Percentiles rank a stretch among this genome's conserved stretches.
phyloP scores from a whole-genome alignment of 2,329 filamentous ascomycete genomes.

The Ilyonectria robusta region DNA sequence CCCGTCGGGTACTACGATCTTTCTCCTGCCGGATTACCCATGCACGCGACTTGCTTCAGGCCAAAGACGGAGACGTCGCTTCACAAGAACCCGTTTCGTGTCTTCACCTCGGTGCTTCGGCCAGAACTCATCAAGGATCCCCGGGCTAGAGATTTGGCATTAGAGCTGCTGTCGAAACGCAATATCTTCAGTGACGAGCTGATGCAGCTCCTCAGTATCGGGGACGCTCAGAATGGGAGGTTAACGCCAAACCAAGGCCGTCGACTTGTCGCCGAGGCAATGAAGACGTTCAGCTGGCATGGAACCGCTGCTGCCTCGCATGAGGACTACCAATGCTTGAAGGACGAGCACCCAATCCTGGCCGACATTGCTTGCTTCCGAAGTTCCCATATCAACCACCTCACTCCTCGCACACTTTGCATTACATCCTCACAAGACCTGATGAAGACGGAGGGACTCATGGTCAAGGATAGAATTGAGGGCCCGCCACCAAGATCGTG shows the following conservation, averaged over 20 bases:
- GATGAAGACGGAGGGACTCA: constrained; percentile 59
- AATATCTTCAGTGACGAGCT: constrained; percentile 59
- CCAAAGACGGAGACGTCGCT: constrained; percentile 55
- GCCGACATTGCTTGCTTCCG: constrained; percentile 61
- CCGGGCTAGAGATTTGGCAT: constrained; percentile 49
- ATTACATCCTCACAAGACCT: constrained; percentile 52
- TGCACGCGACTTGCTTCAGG: constrained; percentile 66
- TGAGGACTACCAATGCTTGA: constrained; percentile 34
- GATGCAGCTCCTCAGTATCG: constrained; percentile 52
- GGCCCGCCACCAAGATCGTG: constrained; percentile 61
- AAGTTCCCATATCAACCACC: constrained; percentile 44
- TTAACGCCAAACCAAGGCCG: constrained; percentile 51
- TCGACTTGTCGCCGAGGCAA: constrained; percentile 52
- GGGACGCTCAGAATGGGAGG: constrained; percentile 48
- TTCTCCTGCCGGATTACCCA: constrained; percentile 59
- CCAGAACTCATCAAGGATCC: constrained; percentile 56
- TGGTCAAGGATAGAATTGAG: constrained; percentile 64
- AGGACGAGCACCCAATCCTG: constrained; percentile 54
- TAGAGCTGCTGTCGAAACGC: constrained; percentile 53
- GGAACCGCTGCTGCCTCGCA: constrained; percentile 29
- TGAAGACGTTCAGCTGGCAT: constrained; percentile 40
- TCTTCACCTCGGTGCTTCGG: constrained; percentile 55
- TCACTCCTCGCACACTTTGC: constrained; percentile 32
- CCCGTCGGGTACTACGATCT: constrained; percentile 68
- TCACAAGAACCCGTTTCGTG: constrained; percentile 59